These are phyloP conservation scores for Barbatosphaeria neglecta DNA, from an alignment of 495 filamentous ascomycete species.

Conservation along the genomic window DNA sequence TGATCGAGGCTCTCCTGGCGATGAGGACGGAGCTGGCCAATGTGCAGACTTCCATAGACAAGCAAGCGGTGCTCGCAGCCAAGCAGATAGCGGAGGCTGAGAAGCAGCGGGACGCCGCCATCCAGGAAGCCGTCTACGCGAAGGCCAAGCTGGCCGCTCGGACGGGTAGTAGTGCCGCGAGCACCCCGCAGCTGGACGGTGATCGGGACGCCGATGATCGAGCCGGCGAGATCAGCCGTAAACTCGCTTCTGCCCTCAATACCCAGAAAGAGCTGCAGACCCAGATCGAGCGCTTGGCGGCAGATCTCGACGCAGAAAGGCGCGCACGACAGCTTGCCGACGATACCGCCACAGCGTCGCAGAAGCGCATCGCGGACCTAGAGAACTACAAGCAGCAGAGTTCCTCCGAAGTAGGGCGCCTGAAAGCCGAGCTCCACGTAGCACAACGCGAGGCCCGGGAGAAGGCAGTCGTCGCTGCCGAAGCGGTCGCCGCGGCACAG, in stretches of 20 bases:
- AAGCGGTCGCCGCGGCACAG: constrained; percentile 61
- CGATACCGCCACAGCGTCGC: constrained; percentile 70
- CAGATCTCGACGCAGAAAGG: constrained; percentile 69
- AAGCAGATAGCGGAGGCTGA: constrained; percentile 87
- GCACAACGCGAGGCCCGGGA: constrained; percentile 63
- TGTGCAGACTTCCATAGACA: constrained; percentile 76
- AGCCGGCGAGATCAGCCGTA: constrained; percentile 64
- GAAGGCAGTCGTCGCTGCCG: constrained; percentile 59
- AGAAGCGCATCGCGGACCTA: constrained; percentile 71
- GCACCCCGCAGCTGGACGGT: constrained; percentile 59
- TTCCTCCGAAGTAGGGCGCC: constrained; percentile 66
- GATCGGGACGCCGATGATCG: constrained; percentile 56
- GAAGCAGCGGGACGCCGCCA: constrained; percentile 80
- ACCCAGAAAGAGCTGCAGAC: constrained; percentile 64
- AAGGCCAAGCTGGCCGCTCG: constrained; percentile 86
- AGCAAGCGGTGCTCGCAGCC: constrained; percentile 72
- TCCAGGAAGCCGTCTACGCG: constrained; percentile 87
- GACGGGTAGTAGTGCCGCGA: constrained; percentile 56
- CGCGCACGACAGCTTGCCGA: constrained; percentile 74
- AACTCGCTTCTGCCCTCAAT: constrained; percentile 69
- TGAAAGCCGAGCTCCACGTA: constrained; percentile 75
- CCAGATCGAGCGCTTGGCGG: constrained; percentile 51
- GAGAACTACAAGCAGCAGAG: constrained; percentile 73
- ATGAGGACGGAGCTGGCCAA: constrained; percentile 78
- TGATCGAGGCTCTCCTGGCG: constrained; percentile 84